Conservation (phyloP, 2,329 filamentous ascomycete species). For the Fusarium domesticum region DNA sequence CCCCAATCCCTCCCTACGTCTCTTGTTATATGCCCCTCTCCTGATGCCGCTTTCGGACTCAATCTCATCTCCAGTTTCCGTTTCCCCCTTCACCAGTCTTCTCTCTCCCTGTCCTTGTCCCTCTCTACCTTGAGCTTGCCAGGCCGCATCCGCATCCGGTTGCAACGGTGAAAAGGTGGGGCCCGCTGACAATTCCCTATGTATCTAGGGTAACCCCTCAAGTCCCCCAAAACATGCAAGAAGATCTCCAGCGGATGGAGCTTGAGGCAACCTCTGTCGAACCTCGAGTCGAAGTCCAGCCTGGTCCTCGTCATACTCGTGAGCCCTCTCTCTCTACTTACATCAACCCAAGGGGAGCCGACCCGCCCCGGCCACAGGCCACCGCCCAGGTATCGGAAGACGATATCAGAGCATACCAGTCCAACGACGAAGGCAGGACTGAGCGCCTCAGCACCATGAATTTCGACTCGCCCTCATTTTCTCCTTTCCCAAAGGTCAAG, state of each 20-base stretch:
- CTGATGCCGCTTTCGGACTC: constrained; percentile 14
- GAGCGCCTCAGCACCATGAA: constrained; percentile 42
- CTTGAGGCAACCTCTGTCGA: constrained; percentile 61
- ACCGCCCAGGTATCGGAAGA: constrained; percentile 35
- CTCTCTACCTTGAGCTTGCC: neutral
- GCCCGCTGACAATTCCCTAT: constrained; percentile 39
- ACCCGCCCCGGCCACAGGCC: constrained; percentile 32
- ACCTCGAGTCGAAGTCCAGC: constrained; percentile 33
- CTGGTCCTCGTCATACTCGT: constrained; percentile 38
- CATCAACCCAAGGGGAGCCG: constrained; percentile 31
- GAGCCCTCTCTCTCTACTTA: constrained; percentile 45
- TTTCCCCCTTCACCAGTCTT: constrained; percentile 16
- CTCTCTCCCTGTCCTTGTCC: constrained; percentile 2
- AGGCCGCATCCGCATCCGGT: constrained; percentile 22
- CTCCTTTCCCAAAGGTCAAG: constrained; percentile 82
- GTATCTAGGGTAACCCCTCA: constrained; percentile 80
- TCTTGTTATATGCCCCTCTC: neutral
- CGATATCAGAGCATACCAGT: constrained; percentile 39
- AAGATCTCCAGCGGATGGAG: constrained; percentile 88
- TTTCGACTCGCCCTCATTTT: constrained; percentile 72
- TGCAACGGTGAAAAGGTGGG: constrained; percentile 33
- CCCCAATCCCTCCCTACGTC: neutral
- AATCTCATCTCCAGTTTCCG: constrained; percentile 19
- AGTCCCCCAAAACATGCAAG: constrained; percentile 94
- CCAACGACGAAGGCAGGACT: constrained; percentile 34